These are phyloP conservation scores for Groenewaldozyma sp. DNA, from an alignment of 1,139 yeast species.

Conservation along the genomic window DNA sequence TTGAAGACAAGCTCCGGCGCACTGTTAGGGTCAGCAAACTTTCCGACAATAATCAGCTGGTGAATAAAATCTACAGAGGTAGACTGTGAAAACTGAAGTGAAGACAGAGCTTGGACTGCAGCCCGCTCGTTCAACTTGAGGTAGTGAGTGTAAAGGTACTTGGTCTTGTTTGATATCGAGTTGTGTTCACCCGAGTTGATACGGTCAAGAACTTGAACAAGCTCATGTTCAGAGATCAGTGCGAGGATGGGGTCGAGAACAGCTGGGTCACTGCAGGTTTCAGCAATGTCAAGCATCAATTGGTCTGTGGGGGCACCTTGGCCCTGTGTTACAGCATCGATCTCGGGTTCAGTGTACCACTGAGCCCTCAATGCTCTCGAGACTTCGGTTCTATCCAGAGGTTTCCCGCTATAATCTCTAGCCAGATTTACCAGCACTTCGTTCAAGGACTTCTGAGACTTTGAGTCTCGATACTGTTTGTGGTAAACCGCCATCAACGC, in stretches of 20 bases:
- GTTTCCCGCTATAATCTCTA: too few relatives aligned
- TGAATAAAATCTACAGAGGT: constrained; percentile 14
- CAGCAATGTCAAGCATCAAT: constrained; percentile 7
- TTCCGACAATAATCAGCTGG: constrained; percentile 9
- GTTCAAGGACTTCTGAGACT: too few relatives aligned
- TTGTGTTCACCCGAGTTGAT: not conserved
- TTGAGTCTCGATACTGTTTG: too few relatives aligned
- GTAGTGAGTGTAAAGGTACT: not conserved
- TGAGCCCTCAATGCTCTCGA: constrained; percentile 8
- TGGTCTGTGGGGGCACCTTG: constrained; percentile 2
- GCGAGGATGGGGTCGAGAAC: not conserved
- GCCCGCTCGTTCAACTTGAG: not conserved
- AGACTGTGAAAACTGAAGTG: not conserved
- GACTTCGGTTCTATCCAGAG: too few relatives aligned
- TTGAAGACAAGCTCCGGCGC: not conserved
- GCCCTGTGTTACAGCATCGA: constrained; percentile 2
- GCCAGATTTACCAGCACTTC: too few relatives aligned
- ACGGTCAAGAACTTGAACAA: not conserved
- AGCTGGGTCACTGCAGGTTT: not conserved
- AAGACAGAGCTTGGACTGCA: constrained; percentile 1
- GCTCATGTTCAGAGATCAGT: not conserved
- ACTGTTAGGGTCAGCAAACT: constrained; percentile 5
- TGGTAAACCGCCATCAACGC: too few relatives aligned
- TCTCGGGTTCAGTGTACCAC: constrained; percentile 6
- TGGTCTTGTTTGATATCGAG: not conserved